A percentile compares a stretch with the other conserved stretches of the same genome.
Evolutionary conservation across 2,329 filamentous ascomycete species (phyloP).

Genomic region (Didymella segeticola): DNA sequence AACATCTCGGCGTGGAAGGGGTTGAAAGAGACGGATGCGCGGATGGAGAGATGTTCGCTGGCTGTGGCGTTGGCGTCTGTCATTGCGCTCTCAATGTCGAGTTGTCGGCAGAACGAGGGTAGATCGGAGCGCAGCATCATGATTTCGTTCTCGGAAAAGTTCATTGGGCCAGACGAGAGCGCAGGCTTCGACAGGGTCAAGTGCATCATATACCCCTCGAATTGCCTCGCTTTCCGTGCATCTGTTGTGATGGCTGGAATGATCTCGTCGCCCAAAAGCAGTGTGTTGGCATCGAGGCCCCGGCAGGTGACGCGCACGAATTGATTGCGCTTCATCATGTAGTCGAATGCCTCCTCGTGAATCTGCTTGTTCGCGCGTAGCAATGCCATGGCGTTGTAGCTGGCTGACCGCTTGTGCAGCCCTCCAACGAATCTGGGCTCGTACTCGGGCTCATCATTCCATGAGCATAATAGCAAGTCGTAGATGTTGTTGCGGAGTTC

Average conservation of each 20-base stretch:
- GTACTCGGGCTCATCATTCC: slow-evolving; percentile 28
- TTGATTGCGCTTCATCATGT: slow-evolving; percentile 38
- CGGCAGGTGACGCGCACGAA: slow-evolving; percentile 36
- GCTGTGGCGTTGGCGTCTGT: slow-evolving; percentile 31
- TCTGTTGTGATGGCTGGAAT: slow-evolving; percentile 31
- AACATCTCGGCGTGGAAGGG: slow-evolving; percentile 24
- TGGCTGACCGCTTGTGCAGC: slow-evolving; percentile 27
- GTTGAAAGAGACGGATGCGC: slow-evolving; percentile 25
- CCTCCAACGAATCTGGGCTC: slow-evolving; percentile 24
- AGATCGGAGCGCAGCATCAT: slow-evolving; percentile 36
- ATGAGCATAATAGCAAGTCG: slow-evolving; percentile 35
- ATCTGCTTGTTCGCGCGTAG: slow-evolving; percentile 37
- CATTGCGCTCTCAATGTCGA: slow-evolving; percentile 37
- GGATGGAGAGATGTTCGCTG: slow-evolving; percentile 27
- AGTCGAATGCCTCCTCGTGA: slow-evolving; percentile 36
- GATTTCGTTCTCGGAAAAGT: slow-evolving; percentile 31
- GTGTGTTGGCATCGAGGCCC: slow-evolving; percentile 26
- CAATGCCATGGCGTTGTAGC: slow-evolving; percentile 28
- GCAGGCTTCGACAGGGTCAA: slow-evolving; percentile 33
- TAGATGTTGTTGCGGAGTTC: slow-evolving; percentile 38
- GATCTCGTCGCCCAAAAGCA: slow-evolving; percentile 27
- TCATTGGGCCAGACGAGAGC: slow-evolving; percentile 18
- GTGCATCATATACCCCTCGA: slow-evolving; percentile 37
- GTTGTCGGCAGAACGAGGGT: slow-evolving; percentile 27
- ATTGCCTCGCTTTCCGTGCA: slow-evolving; percentile 22